A percentile compares a stretch with the other conserved stretches of the same genome.
Conservation (phyloP, 345 rosid species). For the Gynandropsis gynandra region DNA sequence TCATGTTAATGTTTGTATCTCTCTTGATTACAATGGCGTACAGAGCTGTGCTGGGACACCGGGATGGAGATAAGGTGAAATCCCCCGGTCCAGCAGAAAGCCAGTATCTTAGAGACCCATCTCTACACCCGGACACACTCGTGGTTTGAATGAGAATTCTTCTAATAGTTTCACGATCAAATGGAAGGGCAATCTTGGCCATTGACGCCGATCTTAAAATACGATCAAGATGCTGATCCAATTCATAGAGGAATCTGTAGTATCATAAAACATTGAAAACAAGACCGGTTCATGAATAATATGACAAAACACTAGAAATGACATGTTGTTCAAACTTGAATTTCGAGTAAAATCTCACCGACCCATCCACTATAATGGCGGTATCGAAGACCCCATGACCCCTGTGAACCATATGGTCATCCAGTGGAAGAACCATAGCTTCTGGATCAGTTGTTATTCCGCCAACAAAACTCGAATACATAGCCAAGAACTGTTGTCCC, state of each 20-base stretch:
- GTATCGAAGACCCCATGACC: slow-evolving; percentile 97
- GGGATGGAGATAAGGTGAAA: slow-evolving; percentile 68
- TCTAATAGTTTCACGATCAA: slow-evolving; percentile 46
- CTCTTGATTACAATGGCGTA: slow-evolving; percentile 66
- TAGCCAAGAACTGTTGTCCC: slow-evolving; percentile 55
- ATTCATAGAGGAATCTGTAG: slow-evolving; percentile 62
- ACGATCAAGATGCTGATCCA: slow-evolving; percentile 91
- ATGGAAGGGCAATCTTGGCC: slow-evolving; percentile 62
- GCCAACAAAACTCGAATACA: slow-evolving; percentile 82
- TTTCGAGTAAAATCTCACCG: slow-evolving; percentile 21
- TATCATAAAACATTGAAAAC: not conserved
- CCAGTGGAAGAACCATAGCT: slow-evolving; percentile 85
- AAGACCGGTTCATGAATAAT: slow-evolving; percentile 1
- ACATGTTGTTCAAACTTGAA: not conserved
- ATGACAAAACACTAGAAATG: not conserved
- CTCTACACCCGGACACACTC: slow-evolving; percentile 50
- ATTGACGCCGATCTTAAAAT: slow-evolving; percentile 67
- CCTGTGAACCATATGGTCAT: slow-evolving; percentile 94
- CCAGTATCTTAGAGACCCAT: slow-evolving; percentile 86
- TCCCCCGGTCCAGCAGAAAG: slow-evolving; percentile 84
- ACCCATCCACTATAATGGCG: slow-evolving; percentile 73
- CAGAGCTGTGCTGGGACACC: slow-evolving; percentile 50
- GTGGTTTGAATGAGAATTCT: slow-evolving; percentile 68
- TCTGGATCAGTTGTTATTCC: slow-evolving; percentile 73
- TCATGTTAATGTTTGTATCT: slow-evolving; percentile 31